These are phyloP conservation scores for Waltergamsia citrina DNA, from an alignment of 2,329 filamentous ascomycete species.

Conservation along the genomic window DNA sequence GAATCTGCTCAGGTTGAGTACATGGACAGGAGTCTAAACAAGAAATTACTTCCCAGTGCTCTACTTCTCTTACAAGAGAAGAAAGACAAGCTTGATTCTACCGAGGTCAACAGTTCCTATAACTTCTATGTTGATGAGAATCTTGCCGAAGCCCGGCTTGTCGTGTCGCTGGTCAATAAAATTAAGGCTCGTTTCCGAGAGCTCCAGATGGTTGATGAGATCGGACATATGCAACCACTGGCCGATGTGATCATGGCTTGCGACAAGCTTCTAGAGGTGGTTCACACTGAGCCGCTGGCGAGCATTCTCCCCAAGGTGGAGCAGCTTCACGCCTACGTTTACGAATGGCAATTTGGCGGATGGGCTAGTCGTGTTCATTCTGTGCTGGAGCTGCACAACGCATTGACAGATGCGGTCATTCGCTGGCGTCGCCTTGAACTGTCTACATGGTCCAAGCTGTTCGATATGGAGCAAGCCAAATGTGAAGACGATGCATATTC, in stretches of 20 bases:
- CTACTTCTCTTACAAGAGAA: conserved; percentile 57
- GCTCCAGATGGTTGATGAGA: conserved; percentile 57
- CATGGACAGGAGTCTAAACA: conserved; percentile 29
- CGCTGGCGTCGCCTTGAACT: conserved; percentile 87
- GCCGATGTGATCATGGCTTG: conserved; percentile 69
- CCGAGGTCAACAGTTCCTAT: conserved; percentile 39
- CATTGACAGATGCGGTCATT: conserved; percentile 71
- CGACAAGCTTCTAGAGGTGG: conserved; percentile 64
- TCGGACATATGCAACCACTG: conserved; percentile 65
- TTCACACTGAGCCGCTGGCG: conserved; percentile 74
- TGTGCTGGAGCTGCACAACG: conserved; percentile 61
- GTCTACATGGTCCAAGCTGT: conserved; percentile 80
- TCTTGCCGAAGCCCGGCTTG: conserved; percentile 61
- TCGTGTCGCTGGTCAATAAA: conserved; percentile 60
- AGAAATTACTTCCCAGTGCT: conserved; percentile 54
- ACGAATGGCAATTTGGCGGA: conserved; percentile 84
- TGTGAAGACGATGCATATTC: conserved; percentile 69
- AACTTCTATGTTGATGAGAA: conserved; percentile 90
- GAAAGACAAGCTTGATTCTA: conserved; percentile 29
- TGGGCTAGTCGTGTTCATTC: conserved; percentile 77
- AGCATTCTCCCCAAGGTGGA: conserved; percentile 81
- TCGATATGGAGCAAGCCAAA: conserved; percentile 74
- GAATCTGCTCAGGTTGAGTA: conserved; percentile 17
- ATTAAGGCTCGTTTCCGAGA: conserved; percentile 64
- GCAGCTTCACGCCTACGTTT: conserved; percentile 72